Evolutionary conservation across 1,284 basidiomycete genomes (phyloP).

Genomic region (Ganoderma meredithae): DNA sequence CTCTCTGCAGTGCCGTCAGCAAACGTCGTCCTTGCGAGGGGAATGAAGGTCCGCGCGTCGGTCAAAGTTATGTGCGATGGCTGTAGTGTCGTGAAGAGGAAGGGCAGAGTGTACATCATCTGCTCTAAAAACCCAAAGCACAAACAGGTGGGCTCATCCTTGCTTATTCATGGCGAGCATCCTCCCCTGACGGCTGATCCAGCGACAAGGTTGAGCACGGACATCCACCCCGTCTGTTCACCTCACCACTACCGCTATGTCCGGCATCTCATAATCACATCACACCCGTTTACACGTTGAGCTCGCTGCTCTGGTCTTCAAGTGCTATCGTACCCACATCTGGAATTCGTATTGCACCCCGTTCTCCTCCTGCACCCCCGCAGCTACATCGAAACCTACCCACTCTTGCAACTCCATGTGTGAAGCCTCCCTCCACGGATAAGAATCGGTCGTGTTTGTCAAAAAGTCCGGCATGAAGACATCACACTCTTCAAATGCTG

Average conservation of each 20-base stretch:
- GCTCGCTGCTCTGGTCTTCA: not conserved
- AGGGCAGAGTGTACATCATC: constrained; percentile 93
- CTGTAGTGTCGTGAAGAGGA: constrained; percentile 85
- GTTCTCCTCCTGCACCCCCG: constrained; percentile 82
- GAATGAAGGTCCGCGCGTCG: constrained; percentile 96
- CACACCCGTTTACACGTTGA: not conserved
- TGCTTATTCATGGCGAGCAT: constrained; percentile 11
- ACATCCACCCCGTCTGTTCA: not conserved
- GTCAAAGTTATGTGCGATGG: constrained; percentile 95
- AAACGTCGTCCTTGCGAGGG: constrained; percentile 58
- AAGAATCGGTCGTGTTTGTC: constrained; percentile 24
- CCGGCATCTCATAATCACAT: not conserved
- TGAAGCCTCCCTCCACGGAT: constrained; percentile 63
- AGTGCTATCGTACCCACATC: constrained; percentile 77
- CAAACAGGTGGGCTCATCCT: constrained; percentile 81
- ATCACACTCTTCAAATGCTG: constrained; percentile 85
- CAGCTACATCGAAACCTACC: constrained; percentile 82
- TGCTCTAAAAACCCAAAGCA: constrained; percentile 97
- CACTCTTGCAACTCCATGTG: constrained; percentile 75
- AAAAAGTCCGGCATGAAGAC: constrained; percentile 84
- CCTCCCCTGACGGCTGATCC: constrained; percentile 31
- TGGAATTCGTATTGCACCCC: constrained; percentile 88
- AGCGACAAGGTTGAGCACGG: constrained; percentile 67
- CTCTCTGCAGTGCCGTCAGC: constrained; percentile 34
- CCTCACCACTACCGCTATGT: not conserved